Conservation (phyloP, 2,329 filamentous ascomycete genomes). For the Ophiocordyceps polyrhachis-furcata region DNA sequence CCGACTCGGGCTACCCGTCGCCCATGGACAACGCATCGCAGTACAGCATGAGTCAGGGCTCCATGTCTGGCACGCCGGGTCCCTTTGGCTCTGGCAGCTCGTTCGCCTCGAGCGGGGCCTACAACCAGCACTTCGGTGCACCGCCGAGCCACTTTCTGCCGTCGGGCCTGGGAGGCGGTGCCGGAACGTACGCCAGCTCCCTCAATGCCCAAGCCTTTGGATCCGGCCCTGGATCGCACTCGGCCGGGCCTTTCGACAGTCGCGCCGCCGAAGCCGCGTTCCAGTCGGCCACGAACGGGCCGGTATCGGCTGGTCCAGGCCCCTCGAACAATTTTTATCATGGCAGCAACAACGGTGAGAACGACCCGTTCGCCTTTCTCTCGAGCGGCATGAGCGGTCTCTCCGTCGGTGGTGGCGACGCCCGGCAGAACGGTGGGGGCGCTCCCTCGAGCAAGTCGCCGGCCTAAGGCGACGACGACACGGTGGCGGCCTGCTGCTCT, state of each 20-base stretch:
- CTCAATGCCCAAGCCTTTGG: constrained; percentile 63
- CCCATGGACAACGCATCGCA: constrained; percentile 72
- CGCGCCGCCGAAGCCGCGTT: constrained; percentile 89
- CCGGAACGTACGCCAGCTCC: constrained; percentile 54
- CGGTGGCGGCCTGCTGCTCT: constrained; percentile 3
- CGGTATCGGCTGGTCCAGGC: constrained; percentile 56
- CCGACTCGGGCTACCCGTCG: constrained; percentile 79
- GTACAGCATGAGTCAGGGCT: constrained; percentile 71
- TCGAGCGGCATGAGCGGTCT: constrained; percentile 54
- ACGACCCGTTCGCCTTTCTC: constrained; percentile 65
- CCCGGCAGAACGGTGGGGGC: constrained; percentile 41
- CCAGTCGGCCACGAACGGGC: constrained; percentile 68
- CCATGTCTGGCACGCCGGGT: constrained; percentile 70
- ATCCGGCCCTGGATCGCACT: constrained; percentile 59
- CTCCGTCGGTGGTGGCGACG: constrained; percentile 47
- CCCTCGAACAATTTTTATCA: constrained; percentile 35
- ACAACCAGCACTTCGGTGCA: constrained; percentile 68
- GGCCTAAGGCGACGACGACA: constrained; percentile 20
- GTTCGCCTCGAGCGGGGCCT: constrained; percentile 46
- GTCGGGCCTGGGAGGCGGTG: constrained; percentile 56
- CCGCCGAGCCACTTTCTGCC: constrained; percentile 83
- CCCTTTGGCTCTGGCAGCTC: constrained; percentile 55
- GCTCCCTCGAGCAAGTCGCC: constrained; percentile 41
- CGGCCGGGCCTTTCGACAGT: constrained; percentile 77
- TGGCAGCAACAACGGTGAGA: constrained; percentile 46